Evolutionary conservation across 371 early-diverging fungal genomes (phyloP).

Genomic region (Mucor plumbeus): DNA sequence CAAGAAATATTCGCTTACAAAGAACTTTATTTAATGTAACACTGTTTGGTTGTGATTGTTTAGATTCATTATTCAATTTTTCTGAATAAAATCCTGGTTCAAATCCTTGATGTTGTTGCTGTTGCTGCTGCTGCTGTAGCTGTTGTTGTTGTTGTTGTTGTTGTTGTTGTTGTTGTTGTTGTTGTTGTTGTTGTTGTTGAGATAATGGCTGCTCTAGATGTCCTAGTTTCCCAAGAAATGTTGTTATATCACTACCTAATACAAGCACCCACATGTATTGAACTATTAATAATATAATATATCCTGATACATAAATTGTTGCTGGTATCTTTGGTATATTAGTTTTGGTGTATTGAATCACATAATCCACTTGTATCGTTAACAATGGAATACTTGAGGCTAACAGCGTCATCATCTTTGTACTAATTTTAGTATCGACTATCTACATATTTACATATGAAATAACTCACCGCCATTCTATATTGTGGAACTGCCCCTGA

Average conservation of each 20-base stretch:
- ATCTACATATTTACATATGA: neutral
- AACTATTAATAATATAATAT: slow-evolving; percentile 36
- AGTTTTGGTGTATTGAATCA: slow-evolving; percentile 37
- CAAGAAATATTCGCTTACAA: neutral
- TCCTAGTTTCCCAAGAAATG: slow-evolving; percentile 34
- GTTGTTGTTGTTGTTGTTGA: neutral
- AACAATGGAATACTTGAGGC: slow-evolving; percentile 49
- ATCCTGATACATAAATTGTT: slow-evolving; percentile 44
- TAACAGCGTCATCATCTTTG: slow-evolving; percentile 44
- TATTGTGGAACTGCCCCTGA: slow-evolving; percentile 34
- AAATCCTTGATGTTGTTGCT: neutral
- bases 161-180: neutral
- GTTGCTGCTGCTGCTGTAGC: too few relatives aligned
- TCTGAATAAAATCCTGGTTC: slow-evolving; percentile 15
- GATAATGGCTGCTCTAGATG: neutral
- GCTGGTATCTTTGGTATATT: slow-evolving; percentile 29
- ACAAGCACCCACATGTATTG: slow-evolving; percentile 51
- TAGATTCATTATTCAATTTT: slow-evolving; percentile 10
- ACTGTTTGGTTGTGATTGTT: neutral
- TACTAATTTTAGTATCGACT: neutral
- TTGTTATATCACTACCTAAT: slow-evolving; percentile 41
- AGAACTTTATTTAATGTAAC: neutral
- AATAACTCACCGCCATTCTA: slow-evolving; percentile 40
- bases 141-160: neutral
- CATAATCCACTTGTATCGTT: slow-evolving; percentile 50